A percentile compares a stretch with the other conserved stretches of the same genome.
Evolutionary conservation across 495 filamentous ascomycete species (phyloP).

Genomic region (Aspergillus mulundensis): DNA sequence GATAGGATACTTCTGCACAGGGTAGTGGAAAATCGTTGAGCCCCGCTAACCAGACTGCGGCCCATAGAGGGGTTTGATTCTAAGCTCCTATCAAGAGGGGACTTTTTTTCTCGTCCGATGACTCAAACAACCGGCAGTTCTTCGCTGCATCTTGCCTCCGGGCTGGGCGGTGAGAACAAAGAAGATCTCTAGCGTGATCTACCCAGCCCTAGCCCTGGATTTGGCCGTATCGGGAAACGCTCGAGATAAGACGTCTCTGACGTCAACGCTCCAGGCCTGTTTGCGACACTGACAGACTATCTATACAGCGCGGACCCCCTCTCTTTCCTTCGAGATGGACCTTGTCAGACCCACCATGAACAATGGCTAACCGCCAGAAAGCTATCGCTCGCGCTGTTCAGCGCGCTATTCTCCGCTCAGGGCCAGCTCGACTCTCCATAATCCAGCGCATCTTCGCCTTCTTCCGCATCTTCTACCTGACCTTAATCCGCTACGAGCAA

Average conservation of each 20-base stretch:
- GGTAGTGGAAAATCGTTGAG: slow-evolving; percentile 37
- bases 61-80: slow-evolving; percentile 36
- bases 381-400: slow-evolving; percentile 35
- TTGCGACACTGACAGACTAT: slow-evolving; percentile 3
- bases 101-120: slow-evolving; percentile 30
- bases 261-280: not conserved
- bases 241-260: not conserved
- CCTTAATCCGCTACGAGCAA: slow-evolving; percentile 28
- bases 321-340: not conserved
- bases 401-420: slow-evolving; percentile 27
- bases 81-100: slow-evolving; percentile 18
- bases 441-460: slow-evolving; percentile 31
- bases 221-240: not conserved
- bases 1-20: slow-evolving; percentile 20
- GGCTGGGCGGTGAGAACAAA: slow-evolving; percentile 31
- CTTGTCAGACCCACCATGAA: not conserved
- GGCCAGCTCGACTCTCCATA: slow-evolving; percentile 23
- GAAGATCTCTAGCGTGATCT: not conserved
- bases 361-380: slow-evolving; percentile 30
- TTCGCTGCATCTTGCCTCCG: not conserved
- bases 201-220: slow-evolving; percentile 14
- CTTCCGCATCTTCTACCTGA: slow-evolving; percentile 33
- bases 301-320: not conserved
- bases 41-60: slow-evolving; percentile 43
- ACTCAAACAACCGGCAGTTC: slow-evolving; percentile 27